Evolutionary conservation across 2,329 filamentous ascomycete genomes (phyloP).

Genomic region (Pseudocercospora pini-densiflorae): DNA sequence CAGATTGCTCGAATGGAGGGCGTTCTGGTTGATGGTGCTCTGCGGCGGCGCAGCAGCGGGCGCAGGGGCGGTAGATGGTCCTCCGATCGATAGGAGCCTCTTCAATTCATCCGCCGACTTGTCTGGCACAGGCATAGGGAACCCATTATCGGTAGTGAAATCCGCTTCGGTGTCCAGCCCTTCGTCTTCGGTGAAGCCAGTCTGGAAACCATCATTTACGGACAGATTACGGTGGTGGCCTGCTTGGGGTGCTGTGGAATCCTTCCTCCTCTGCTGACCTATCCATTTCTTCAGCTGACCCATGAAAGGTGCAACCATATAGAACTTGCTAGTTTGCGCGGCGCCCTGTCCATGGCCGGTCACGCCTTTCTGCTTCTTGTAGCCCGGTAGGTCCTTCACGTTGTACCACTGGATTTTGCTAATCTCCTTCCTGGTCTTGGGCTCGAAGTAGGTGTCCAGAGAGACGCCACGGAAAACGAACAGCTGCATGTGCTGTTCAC

Average conservation of each 20-base stretch:
- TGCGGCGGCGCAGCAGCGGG: constrained; percentile 36
- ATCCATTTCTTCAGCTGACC: constrained; percentile 89
- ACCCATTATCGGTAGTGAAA: constrained; percentile 18
- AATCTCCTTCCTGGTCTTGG: constrained; percentile 93
- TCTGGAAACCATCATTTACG: constrained; percentile 19
- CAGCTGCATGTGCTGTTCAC: constrained; percentile 88
- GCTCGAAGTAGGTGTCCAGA: constrained; percentile 84
- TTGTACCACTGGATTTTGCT: constrained; percentile 97
- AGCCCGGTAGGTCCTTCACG: constrained; percentile 82
- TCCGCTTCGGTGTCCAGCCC: constrained; percentile 24
- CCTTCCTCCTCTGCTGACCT: constrained; percentile 77
- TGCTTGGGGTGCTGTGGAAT: constrained; percentile 40
- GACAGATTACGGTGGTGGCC: constrained; percentile 23
- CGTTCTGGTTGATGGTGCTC: constrained; percentile 41
- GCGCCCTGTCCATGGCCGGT: constrained; percentile 63
- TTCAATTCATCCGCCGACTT: constrained; percentile 52
- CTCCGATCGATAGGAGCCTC: constrained; percentile 51
- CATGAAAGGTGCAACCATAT: constrained; percentile 96
- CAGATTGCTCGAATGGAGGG: constrained; percentile 51
- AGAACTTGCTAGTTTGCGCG: constrained; percentile 83
- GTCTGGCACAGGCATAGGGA: constrained; percentile 15
- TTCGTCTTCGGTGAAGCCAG: constrained; percentile 28
- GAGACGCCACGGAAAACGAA: constrained; percentile 91
- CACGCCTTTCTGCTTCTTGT: constrained; percentile 71
- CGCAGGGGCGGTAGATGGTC: constrained; percentile 22